Conservation (phyloP, 2,329 filamentous ascomycete species). For the Pseudofabraea citricarpa region DNA sequence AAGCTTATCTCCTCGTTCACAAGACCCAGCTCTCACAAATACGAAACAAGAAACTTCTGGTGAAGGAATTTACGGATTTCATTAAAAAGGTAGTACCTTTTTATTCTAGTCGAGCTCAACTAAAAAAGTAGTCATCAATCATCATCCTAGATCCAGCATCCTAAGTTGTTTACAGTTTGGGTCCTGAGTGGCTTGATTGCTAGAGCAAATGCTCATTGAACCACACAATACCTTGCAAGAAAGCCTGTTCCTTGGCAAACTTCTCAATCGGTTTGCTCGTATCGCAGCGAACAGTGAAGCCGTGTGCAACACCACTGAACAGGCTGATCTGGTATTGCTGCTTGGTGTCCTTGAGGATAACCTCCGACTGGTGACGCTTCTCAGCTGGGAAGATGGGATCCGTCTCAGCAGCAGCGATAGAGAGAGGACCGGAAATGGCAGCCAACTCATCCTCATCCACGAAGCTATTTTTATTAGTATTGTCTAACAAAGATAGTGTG, state of each 20-base stretch:
- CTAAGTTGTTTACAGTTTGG: too few relatives aligned
- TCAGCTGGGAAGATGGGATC: conserved; percentile 62
- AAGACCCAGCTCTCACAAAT: too few relatives aligned
- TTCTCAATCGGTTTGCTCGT: conserved; percentile 48
- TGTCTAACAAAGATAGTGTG: not conserved
- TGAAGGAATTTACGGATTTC: too few relatives aligned
- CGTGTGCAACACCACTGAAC: conserved; percentile 67
- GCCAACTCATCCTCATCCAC: conserved; percentile 62
- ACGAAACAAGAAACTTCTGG: too few relatives aligned
- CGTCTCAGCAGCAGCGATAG: conserved; percentile 52
- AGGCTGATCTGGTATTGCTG: conserved; percentile 66
- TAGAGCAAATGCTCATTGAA: conserved; percentile 56
- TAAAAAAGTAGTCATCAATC: too few relatives aligned
- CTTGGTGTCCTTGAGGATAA: conserved; percentile 51
- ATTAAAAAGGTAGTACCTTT: too few relatives aligned
- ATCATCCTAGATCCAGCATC: too few relatives aligned
- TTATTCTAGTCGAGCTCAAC: too few relatives aligned
- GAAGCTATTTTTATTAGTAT: conserved; percentile 36
- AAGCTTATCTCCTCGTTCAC: too few relatives aligned
- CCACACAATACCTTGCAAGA: conserved; percentile 72
- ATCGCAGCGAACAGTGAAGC: conserved; percentile 68
- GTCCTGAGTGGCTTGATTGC: too few relatives aligned
- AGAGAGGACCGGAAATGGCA: conserved; percentile 61
- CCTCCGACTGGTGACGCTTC: conserved; percentile 60
- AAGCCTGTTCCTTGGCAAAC: conserved; percentile 78